Evolutionary conservation across 352 stramenopile genomes (phyloP).

Genomic region (Phytophthora uliginosa): DNA sequence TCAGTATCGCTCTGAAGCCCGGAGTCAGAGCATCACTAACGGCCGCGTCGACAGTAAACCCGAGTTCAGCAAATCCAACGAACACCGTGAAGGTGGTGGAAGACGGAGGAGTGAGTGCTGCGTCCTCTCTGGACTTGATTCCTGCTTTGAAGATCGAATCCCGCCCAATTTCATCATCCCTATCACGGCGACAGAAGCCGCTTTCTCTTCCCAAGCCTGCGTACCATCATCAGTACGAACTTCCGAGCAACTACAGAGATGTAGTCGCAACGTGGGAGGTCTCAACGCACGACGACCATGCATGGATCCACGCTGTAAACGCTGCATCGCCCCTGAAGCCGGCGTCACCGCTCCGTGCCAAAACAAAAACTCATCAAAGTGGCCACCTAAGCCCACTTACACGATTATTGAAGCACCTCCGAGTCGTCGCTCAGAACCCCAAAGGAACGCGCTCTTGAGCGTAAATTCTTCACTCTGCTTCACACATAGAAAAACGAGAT

Average conservation of each 20-base stretch:
- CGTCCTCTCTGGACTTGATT: not conserved
- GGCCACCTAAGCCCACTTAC: constrained; percentile 10
- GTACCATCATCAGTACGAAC: not conserved
- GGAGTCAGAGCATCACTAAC: not conserved
- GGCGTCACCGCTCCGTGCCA: constrained; percentile 13
- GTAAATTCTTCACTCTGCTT: constrained; percentile 4
- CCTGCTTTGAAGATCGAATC: not conserved
- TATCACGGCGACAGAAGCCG: not conserved
- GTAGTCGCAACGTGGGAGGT: constrained; percentile 26
- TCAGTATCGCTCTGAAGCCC: constrained; percentile 7
- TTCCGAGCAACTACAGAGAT: constrained; percentile 32
- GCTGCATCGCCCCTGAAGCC: constrained; percentile 23
- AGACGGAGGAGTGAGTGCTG: not conserved
- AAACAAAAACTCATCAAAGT: not conserved
- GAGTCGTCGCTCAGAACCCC: not conserved
- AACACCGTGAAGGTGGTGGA: not conserved
- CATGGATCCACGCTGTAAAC: constrained; percentile 33
- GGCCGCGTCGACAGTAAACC: not conserved
- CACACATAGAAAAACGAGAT: not conserved
- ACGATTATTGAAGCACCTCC: constrained; percentile 1
- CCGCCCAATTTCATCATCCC: not conserved
- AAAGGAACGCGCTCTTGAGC: constrained; percentile 14
- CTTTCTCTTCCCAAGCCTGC: not conserved
- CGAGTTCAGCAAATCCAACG: not conserved
- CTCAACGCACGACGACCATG: constrained; percentile 1